phyloP scores from a whole-genome alignment of 129 eudicot genomes.

The sunflower (Helianthus annuus) region HanXRQr2.0-SUNRISE NC_035441.2:33611879-33612378 shows the following conservation, averaged over 20 bases:
- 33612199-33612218: constrained; percentile 61
- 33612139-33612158: constrained; percentile 68
- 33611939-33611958: constrained; percentile 33
- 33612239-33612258: constrained; percentile 15
- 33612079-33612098: constrained; percentile 68
- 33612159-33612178: constrained; percentile 75
- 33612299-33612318: too few species aligned
- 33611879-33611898: constrained; percentile 41
- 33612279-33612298: too few species aligned
- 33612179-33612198: constrained; percentile 75
- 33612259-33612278: not conserved
- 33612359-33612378: too few species aligned
- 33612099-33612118: constrained; percentile 78
- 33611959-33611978: constrained; percentile 81
- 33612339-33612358: too few species aligned
- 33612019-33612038: constrained; percentile 79
- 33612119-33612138: constrained; percentile 63
- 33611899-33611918: not conserved
- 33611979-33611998: constrained; percentile 55
- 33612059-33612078: constrained; percentile 70
- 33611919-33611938: not conserved
- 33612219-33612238: constrained; percentile 74
- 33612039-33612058: constrained; percentile 78
- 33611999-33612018: constrained; percentile 76
- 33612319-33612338: too few species aligned